Evolutionary conservation across 2,329 filamentous ascomycete species (phyloP), one percentile per base, ranked within the genome.

Genomic region (Coleophoma crateriformis): DNA sequence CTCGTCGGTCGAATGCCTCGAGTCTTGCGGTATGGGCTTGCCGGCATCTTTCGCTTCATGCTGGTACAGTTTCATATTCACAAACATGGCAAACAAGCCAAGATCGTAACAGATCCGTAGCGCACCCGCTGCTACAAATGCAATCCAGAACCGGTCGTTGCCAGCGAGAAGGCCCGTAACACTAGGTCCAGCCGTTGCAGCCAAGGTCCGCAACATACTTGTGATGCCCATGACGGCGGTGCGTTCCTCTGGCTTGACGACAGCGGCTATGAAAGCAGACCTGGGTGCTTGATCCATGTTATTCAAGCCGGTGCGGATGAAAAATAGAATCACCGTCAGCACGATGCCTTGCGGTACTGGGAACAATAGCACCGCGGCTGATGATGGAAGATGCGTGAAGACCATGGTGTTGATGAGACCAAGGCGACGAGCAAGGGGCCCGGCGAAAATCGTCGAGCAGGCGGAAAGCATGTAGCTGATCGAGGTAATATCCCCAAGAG

Each of bases 241-340:
- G 1, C 86, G 75, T 63, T 89, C 85, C 3, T 73, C 71, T 0
- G 84, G 76, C 17, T 78, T 74, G 7, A 89, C 74, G 0, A 82
- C 77, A 1, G 82, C 79, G 0, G 85, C 79, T 3, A 89, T 67
- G 61, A 89, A 88, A 0, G 86, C 85, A 2, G 79, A 75, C 14
- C 85, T 75, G 0, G 86, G 86, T 0, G 84, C 85, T 42, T 80
- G 76, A 56, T 89, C 85, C 85, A 89, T 89, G 47, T 74, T 82
- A 48, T 81, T 77, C 0, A 78, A 75, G 49, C 78, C 79, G 0
- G 84, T 74, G 6, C 85, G 77, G 7, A 85, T 67, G 14, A 84
- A 63, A 7, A 88, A 69, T 38, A 88, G 76, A 0, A 72, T 63
- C 15, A 87, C 70, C 0, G 83, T 76, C 0, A 83, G 58, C 0